Conservation (phyloP, 305 asterid species). For the Petunia hybrid region DNA sequence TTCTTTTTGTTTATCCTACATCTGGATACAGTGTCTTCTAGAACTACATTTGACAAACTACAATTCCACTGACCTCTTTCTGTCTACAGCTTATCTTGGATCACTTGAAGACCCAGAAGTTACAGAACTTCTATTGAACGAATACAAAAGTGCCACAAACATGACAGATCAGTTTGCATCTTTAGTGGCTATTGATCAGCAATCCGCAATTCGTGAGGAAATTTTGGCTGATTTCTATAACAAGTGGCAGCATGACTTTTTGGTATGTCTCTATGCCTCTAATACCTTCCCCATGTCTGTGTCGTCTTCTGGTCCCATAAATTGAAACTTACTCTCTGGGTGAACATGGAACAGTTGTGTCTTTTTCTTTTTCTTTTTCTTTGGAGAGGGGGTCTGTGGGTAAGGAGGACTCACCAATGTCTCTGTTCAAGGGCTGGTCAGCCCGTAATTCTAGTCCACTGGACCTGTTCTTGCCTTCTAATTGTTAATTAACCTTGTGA, state of each 20-base stretch:
- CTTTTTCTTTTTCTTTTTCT: too few species aligned
- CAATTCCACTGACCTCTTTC: neutral
- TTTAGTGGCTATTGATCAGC: conserved; percentile 85
- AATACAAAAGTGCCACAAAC: conserved; percentile 80
- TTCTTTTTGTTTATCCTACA: neutral
- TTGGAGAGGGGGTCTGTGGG: too few species aligned
- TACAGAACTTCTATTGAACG: conserved; percentile 78
- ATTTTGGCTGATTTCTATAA: conserved; percentile 86
- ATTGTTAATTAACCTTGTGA: neutral
- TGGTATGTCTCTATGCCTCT: conserved; percentile 59
- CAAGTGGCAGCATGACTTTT: conserved; percentile 87
- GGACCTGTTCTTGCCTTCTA: neutral
- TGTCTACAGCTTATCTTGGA: conserved; percentile 83
- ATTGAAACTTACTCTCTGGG: neutral
- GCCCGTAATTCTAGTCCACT: neutral
- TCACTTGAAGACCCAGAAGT: conserved; percentile 69
- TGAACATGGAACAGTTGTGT: neutral
- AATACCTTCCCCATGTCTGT: neutral
- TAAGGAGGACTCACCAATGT: too few species aligned
- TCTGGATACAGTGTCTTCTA: neutral
- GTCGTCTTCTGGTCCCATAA: neutral
- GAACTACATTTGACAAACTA: neutral
- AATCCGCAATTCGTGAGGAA: conserved; percentile 81
- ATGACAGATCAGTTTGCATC: conserved; percentile 94
- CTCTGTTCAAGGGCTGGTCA: too few species aligned